Evolutionary conservation across 306 rosid species (phyloP).

Genomic region (Prunus armeniaca): DNA sequence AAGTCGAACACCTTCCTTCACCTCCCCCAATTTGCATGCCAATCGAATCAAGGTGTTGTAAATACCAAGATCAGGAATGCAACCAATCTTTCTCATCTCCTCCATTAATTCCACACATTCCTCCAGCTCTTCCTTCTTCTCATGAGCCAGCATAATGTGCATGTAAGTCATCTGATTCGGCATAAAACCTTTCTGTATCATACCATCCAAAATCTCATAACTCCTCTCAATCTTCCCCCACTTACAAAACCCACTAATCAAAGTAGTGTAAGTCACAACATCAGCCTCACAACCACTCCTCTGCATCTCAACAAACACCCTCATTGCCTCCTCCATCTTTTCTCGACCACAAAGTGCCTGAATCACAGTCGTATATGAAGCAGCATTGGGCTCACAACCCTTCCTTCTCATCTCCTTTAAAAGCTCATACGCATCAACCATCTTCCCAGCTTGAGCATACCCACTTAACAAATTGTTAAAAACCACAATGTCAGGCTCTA

Average conservation of each 20-base stretch:
- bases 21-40: constrained; percentile 76
- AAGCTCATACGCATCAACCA: constrained; percentile 76
- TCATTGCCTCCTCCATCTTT: constrained; percentile 77
- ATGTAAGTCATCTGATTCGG: constrained; percentile 66
- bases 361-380: constrained; percentile 66
- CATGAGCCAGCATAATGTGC: constrained; percentile 68
- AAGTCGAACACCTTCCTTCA: constrained; percentile 60
- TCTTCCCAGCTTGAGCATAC: constrained; percentile 67
- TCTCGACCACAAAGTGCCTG: constrained; percentile 67
- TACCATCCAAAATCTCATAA: constrained; percentile 69
- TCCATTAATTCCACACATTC: constrained; percentile 65
- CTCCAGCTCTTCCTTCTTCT: constrained; percentile 85
- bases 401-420: constrained; percentile 68
- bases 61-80: constrained; percentile 57
- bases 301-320: constrained; percentile 64
- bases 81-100: constrained; percentile 78
- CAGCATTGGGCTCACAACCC: constrained; percentile 61
- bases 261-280: constrained; percentile 61
- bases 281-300: constrained; percentile 71
- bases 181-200: constrained; percentile 60
- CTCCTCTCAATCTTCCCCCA: constrained; percentile 73
- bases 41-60: constrained; percentile 71
- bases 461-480: constrained; percentile 66
- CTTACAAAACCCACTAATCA: constrained; percentile 77
- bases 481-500: constrained; percentile 75